phyloP scores from a whole-genome alignment of 345 rosid genomes.

The Salix koriyanagi region DNA sequence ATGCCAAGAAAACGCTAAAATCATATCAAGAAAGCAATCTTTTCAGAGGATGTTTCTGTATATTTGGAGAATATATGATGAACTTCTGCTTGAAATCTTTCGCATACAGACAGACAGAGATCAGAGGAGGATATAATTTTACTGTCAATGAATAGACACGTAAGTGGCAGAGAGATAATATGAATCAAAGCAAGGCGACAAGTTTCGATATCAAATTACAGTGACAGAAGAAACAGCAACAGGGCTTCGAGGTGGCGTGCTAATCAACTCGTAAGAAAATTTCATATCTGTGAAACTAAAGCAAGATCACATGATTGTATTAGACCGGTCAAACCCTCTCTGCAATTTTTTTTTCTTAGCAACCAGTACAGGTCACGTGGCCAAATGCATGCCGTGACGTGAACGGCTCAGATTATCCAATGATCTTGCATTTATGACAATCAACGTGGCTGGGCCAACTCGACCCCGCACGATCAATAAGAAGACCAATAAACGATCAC shows the following conservation, averaged over 20 bases:
- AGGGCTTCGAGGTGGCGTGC: slow-evolving; percentile 28
- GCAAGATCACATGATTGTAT: slow-evolving; percentile 17
- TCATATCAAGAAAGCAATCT: background rate
- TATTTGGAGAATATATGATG: background rate
- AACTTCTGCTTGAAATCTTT: background rate
- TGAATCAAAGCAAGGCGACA: slow-evolving; percentile 1
- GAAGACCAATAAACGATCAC: slow-evolving; percentile 13
- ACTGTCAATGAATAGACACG: slow-evolving; percentile 16
- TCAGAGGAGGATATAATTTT: background rate
- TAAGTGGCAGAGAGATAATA: slow-evolving; percentile 1
- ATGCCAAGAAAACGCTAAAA: slow-evolving; percentile 8
- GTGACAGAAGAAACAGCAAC: background rate
- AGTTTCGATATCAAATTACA: background rate
- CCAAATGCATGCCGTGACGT: background rate
- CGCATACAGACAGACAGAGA: background rate
- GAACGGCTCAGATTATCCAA: slow-evolving; percentile 2
- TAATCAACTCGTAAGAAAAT: background rate
- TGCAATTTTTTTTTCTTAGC: background rate
- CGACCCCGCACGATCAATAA: background rate
- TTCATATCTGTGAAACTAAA: slow-evolving; percentile 6
- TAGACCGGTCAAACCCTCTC: slow-evolving; percentile 32
- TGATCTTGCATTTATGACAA: background rate
- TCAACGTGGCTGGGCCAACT: background rate
- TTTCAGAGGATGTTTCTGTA: slow-evolving; percentile 34
- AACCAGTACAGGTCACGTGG: slow-evolving; percentile 9